Evolutionary conservation across 2,329 filamentous ascomycete genomes (phyloP), one percentile per base, ranked within the genome.

Genomic region (Aspergillus ustus): DNA sequence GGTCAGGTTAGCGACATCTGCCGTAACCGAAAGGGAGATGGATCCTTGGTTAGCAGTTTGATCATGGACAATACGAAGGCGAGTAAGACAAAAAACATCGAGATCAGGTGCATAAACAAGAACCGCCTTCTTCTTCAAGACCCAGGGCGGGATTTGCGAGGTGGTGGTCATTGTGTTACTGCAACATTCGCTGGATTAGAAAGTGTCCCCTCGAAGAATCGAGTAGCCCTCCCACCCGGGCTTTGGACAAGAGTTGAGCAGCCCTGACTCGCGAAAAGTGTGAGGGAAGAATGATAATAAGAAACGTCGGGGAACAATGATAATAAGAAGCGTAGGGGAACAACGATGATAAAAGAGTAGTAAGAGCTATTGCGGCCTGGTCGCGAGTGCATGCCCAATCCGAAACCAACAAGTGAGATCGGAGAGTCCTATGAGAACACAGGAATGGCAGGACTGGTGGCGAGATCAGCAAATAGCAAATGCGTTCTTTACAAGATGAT

Each of bases 191-290:
- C 57, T 65, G 45, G 31, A 56, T 44, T 52, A 62, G 11, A 59
- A 52, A 37, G 3, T 37, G 15, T 59, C 49, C 66, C 66, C 67
- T 67, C 66, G 60, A 69, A 34, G 28, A 62, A 67, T 69, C 63
- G 67, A 67, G 67, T 63, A 54, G 15, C 67, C 67, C 66, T 60
- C 67, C 67, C 64, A 64, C 67, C 67, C 66, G 56, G 67, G 66
- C 66, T 69, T 69, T 67, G 31, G n/a, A 63, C 25, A 37, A 60
- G 15, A 1, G 28, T 46, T 62, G 66, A 69, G 67, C 64, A 69
- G 67, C 67, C 66, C 64, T 67, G 67, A 67, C 67, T 69, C 67
- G 54, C 7, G 52, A 58, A 57, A 65, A 58, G 64, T 52, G 37
- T 59, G 1, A 25, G n/a, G 55, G 19, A 57, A 52, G 56, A 52